Base-by-base conservation (phyloP, 2,329 filamentous ascomycete genomes). In the Endoconidiophora laricicola region DNA sequence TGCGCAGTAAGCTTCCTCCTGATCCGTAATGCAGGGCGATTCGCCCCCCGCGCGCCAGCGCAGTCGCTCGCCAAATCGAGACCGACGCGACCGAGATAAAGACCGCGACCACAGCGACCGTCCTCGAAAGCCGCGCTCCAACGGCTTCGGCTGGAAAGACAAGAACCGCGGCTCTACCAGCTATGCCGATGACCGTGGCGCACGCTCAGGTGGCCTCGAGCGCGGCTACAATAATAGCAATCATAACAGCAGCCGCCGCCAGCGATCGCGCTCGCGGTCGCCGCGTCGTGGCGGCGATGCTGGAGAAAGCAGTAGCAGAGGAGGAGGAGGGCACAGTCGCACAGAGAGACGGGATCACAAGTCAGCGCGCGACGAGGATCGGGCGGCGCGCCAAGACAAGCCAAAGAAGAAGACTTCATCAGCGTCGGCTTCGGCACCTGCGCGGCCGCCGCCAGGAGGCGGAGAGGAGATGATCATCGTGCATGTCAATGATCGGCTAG, bases 401-500 rank as follows among this genome's bases (percentile, higher is more conserved):
- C 59, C 62, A 56, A 62, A 48, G 59, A 63, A 41, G 61, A 65
- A 45, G 55, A 65, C 57, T 58, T 60, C 55, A 63, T 61, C 41
- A 55, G 56, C 22, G 55, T 54, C 54, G 55, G 57, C 50, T 29
- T 9, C 48, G 55, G 54, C 54, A 51, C 41, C 54, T 55, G 59
- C 53, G 16, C 40, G 10, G 40, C 40, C 16, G 18, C 16, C 40
- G 10, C 45, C 23, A 60, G 58, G 45, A 58, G 55, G 50, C 59
- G 53, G 49, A 48, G 83, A 93, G 60, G 81, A 86, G 51, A 93
- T 95, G 83, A 95, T 96, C 57, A 77, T 94, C 47, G 88, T 96
- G 16, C 79, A 90, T 59, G 79, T 96, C 60, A 96, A 96, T 63
- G 90, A 96, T 65, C 77, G 90, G n/a, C 69, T 96, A 36, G 90